Conservation (phyloP, 768 basidiomycete species). For the Boletales sp. region DNA sequence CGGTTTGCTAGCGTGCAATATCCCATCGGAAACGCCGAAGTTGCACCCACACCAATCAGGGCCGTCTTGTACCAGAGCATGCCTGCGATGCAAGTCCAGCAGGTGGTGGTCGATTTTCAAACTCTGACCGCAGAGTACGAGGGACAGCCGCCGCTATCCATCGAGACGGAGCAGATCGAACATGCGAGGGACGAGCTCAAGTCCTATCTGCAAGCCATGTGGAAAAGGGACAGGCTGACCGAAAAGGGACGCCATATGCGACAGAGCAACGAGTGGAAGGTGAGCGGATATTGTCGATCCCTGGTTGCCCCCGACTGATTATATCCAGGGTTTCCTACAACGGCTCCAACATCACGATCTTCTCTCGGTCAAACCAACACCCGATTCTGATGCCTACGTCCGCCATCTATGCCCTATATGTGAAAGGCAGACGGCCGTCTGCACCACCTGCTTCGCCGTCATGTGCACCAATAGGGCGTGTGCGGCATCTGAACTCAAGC, state of each 20-base stretch:
- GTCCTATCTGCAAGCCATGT: conserved; percentile 9
- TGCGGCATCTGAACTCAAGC: conserved; percentile 10
- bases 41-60: conserved; percentile 7
- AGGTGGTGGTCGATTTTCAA: conserved; percentile 17
- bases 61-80: conserved; percentile 13
- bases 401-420: conserved; percentile 14
- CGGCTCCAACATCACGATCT: conserved; percentile 11
- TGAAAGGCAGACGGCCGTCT: not conserved
- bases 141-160: conserved; percentile 11
- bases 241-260: conserved; percentile 3
- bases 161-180: conserved; percentile 19
- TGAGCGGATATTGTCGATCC: not conserved
- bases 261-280: conserved; percentile 10
- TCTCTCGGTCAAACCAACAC: not conserved
- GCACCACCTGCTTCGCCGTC: conserved; percentile 9
- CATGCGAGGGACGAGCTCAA: conserved; percentile 11
- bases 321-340: conserved; percentile 11
- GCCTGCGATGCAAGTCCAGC: conserved; percentile 4
- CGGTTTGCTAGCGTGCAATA: conserved; percentile 18
- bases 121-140: conserved; percentile 13
- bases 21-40: conserved; percentile 1
- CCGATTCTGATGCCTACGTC: not conserved
- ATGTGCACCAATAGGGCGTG: conserved; percentile 18
- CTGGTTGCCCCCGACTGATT: not conserved
- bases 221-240: conserved; percentile 4